Evolutionary conservation across 2,329 filamentous ascomycete genomes (phyloP).

Genomic region (Penicillium sp.): DNA sequence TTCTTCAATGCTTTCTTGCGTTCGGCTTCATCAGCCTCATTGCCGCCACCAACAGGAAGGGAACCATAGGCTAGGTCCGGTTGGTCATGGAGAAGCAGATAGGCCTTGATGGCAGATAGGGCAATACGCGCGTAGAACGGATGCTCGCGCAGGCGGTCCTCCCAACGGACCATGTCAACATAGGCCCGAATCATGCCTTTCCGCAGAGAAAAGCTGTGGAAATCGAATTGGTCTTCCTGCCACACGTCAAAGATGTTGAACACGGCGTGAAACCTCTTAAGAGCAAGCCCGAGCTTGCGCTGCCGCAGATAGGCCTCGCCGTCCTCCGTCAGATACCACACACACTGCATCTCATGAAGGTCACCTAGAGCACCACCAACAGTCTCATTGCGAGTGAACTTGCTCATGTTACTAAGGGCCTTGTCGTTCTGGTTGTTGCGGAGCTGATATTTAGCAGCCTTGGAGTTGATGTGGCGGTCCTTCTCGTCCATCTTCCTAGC

Average conservation of each 20-base stretch:
- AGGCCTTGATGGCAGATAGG: slow-evolving; percentile 78
- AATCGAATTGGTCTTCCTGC: slow-evolving; percentile 99
- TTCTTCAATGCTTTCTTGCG: slow-evolving; percentile 90
- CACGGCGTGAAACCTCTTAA: slow-evolving; percentile 90
- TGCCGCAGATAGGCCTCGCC: slow-evolving; percentile 86
- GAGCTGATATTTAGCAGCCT: slow-evolving; percentile 94
- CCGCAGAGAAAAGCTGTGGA: slow-evolving; percentile 95
- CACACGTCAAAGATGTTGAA: slow-evolving; percentile 94
- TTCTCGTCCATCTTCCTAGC: slow-evolving; percentile 84
- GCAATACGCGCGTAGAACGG: slow-evolving; percentile 90
- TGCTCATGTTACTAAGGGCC: slow-evolving; percentile 83
- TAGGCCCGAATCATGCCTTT: slow-evolving; percentile 97
- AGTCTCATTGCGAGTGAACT: slow-evolving; percentile 92
- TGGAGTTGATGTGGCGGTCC: slow-evolving; percentile 98
- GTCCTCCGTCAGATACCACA: slow-evolving; percentile 97
- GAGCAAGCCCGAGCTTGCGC: slow-evolving; percentile 78
- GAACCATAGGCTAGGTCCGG: slow-evolving; percentile 67
- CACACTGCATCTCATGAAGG: slow-evolving; percentile 95
- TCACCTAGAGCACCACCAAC: slow-evolving; percentile 86
- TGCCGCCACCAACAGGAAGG: slow-evolving; percentile 55
- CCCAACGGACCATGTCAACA: slow-evolving; percentile 95
- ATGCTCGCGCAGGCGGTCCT: slow-evolving; percentile 87
- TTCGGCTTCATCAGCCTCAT: slow-evolving; percentile 64
- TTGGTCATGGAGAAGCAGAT: slow-evolving; percentile 77
- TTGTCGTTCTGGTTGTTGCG: slow-evolving; percentile 89